Conservation (phyloP, 768 basidiomycete species). For the Boletus tomentosulus region DNA sequence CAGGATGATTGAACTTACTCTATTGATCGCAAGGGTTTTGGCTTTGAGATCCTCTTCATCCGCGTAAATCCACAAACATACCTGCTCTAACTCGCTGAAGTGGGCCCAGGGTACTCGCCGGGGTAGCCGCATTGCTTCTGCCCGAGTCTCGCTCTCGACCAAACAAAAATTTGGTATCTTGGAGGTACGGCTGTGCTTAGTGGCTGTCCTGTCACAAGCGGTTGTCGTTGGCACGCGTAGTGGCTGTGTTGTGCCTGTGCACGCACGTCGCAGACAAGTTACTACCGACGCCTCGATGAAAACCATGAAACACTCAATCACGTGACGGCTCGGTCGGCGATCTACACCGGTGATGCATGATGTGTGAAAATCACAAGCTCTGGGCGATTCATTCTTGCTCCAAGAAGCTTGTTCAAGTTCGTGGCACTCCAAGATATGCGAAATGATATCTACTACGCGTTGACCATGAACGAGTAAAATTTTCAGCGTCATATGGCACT, state of each 20-base stretch:
- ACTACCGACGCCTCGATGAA: too few species aligned
- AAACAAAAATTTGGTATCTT: neutral
- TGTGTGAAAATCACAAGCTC: too few species aligned
- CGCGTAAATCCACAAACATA: slow-evolving; percentile 71
- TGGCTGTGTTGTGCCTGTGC: neutral
- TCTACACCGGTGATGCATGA: too few species aligned
- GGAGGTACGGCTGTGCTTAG: neutral
- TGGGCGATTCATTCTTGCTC: too few species aligned
- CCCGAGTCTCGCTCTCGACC: too few species aligned
- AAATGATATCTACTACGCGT: too few species aligned
- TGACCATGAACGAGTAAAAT: neutral
- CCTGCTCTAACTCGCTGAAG: slow-evolving; percentile 64
- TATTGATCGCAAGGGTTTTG: slow-evolving; percentile 55
- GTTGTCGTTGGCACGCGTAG: neutral
- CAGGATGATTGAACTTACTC: slow-evolving; percentile 42
- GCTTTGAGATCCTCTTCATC: slow-evolving; percentile 58
- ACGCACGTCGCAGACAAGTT: neutral
- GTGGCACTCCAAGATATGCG: too few species aligned
- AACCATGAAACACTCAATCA: too few species aligned
- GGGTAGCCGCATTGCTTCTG: slow-evolving; percentile 58
- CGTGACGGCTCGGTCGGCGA: too few species aligned
- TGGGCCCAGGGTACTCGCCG: slow-evolving; percentile 78
- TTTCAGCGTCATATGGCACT: neutral
- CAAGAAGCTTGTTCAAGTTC: too few species aligned
- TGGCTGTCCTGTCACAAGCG: neutral